phyloP scores from a whole-genome alignment of 768 basidiomycete genomes.

The Lanmaoa rubissima region DNA sequence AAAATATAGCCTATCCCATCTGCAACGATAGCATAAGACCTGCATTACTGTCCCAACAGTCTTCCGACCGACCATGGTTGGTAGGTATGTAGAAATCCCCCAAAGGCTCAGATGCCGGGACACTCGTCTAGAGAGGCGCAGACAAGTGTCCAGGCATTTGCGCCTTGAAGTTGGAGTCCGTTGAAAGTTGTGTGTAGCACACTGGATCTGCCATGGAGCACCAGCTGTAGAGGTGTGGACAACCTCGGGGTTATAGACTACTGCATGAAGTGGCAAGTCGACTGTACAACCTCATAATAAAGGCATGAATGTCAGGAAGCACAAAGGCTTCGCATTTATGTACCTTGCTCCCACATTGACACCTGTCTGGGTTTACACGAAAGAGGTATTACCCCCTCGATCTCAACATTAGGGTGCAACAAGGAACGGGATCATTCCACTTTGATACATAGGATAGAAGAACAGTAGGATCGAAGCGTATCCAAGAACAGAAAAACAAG shows the following conservation, averaged over 20 bases:
- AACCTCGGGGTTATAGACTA: too few relatives aligned
- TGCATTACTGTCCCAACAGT: too few relatives aligned
- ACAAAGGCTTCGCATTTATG: too few relatives aligned
- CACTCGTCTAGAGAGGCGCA: background rate
- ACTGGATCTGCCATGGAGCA: too few relatives aligned
- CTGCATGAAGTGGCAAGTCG: too few relatives aligned
- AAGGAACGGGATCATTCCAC: background rate
- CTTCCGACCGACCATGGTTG: too few relatives aligned
- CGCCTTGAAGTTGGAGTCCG: background rate
- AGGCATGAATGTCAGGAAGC: too few relatives aligned
- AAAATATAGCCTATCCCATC: too few relatives aligned
- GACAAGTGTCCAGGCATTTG: constrained; percentile 9
- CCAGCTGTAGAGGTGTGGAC: too few relatives aligned
- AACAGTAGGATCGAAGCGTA: background rate
- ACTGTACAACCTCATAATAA: too few relatives aligned
- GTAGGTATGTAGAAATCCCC: too few relatives aligned
- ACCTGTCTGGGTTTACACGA: background rate
- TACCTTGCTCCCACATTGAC: background rate
- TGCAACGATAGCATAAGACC: background rate
- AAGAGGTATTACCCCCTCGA: background rate
- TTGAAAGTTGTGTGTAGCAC: too few relatives aligned
- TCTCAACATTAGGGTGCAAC: background rate
- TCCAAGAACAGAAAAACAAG: constrained; percentile 1
- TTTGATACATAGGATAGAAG: background rate
- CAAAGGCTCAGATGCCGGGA: background rate